Percentiles rank a stretch among this genome's conserved stretches.
These are phyloP conservation scores for Alliaria petiolata DNA, from an alignment of 345 rosid genomes.

Conservation along the genomic window DNA sequence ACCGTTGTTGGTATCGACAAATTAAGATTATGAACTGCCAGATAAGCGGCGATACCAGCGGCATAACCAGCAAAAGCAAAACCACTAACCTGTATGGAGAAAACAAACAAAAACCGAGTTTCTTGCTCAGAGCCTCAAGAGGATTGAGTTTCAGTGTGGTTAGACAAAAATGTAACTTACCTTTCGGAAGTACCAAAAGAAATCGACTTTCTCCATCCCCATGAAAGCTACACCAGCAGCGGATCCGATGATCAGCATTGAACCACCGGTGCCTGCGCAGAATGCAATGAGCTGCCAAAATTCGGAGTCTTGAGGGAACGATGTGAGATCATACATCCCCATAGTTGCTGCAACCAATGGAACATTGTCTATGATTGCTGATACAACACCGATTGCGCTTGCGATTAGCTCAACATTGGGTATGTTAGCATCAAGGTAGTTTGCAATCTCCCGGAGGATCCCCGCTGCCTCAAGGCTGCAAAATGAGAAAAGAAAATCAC, in stretches of 20 bases:
- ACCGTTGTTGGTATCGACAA: constrained; percentile 50
- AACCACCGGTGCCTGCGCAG: constrained; percentile 97
- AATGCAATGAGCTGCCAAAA: constrained; percentile 96
- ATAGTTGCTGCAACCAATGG: constrained; percentile 95
- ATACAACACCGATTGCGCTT: constrained; percentile 75
- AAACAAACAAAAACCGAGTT: background rate
- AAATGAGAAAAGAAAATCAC: constrained; percentile 6
- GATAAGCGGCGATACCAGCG: constrained; percentile 64
- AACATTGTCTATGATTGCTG: constrained; percentile 88
- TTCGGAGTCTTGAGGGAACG: constrained; percentile 77
- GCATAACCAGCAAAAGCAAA: constrained; percentile 93
- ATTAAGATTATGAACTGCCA: constrained; percentile 43
- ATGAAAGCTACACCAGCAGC: constrained; percentile 97
- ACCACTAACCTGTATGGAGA: constrained; percentile 74
- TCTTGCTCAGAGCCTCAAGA: background rate
- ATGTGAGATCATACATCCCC: constrained; percentile 92
- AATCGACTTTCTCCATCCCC: constrained; percentile 99
- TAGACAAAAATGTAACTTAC: constrained; percentile 32
- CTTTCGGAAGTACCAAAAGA: constrained; percentile 95
- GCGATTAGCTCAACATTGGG: constrained; percentile 73
- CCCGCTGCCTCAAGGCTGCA: constrained; percentile 92
- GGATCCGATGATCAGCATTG: constrained; percentile 87
- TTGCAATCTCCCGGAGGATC: constrained; percentile 84
- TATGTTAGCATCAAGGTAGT: constrained; percentile 82
- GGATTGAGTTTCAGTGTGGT: background rate